A percentile compares a stretch with the other conserved stretches of the same genome.
Conservation (phyloP, 1,139 yeast genomes). For the Pichia sp. region DNA sequence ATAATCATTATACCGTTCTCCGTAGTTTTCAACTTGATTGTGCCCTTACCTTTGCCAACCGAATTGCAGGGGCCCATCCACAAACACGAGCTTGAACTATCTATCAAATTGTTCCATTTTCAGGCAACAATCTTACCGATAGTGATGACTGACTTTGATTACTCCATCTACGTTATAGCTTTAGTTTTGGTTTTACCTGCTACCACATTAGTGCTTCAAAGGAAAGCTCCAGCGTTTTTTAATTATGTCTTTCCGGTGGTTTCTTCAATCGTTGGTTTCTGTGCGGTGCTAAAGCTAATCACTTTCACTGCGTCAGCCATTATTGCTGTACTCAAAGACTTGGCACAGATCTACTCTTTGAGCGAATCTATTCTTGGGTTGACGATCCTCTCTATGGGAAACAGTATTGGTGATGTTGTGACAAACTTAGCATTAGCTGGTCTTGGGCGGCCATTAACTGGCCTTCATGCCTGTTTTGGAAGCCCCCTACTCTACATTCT, state of each 20-base stretch:
- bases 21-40: constrained; percentile 18
- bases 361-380: constrained; percentile 34
- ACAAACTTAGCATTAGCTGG: constrained; percentile 46
- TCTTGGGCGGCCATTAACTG: constrained; percentile 50
- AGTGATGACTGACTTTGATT: constrained; percentile 11
- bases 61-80: constrained; percentile 10
- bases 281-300: constrained; percentile 22
- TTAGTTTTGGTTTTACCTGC: too few relatives aligned
- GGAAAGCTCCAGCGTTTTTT: too few relatives aligned
- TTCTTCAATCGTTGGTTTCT: constrained; percentile 23
- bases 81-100: constrained; percentile 14
- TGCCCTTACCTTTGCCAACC: constrained; percentile 23
- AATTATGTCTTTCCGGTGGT: constrained; percentile 2
- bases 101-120: constrained; percentile 16
- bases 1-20: constrained; percentile 21
- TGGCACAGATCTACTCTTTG: constrained; percentile 24
- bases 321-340: constrained; percentile 23
- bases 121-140: constrained; percentile 22
- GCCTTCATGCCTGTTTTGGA: constrained; percentile 54
- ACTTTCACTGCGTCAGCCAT: constrained; percentile 23
- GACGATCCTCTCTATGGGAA: constrained; percentile 48
- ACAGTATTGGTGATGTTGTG: constrained; percentile 49
- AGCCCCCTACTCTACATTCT: constrained; percentile 45
- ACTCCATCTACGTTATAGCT: constrained; percentile 2
- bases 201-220: too few relatives aligned